These are phyloP conservation scores for Biancaea sappan DNA, from an alignment of 306 rosid genomes.

Conservation along the genomic window DNA sequence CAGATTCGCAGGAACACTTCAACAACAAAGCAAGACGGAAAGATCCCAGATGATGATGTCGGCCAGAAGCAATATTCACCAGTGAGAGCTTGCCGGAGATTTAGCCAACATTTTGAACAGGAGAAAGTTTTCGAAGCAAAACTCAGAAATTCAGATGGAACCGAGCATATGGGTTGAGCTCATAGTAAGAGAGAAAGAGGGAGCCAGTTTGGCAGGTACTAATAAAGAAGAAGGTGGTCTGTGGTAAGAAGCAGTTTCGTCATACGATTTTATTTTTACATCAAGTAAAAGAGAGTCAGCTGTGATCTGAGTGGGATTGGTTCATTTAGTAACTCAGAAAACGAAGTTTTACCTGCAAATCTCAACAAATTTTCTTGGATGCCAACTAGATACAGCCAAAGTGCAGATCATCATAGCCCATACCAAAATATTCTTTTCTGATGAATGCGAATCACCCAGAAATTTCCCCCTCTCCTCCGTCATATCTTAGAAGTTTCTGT, in stretches of 20 bases:
- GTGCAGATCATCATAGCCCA: conserved; percentile 48
- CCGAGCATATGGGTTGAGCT: background rate
- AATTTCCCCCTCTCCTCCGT: conserved; percentile 27
- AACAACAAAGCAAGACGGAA: background rate
- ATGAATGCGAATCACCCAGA: conserved; percentile 34
- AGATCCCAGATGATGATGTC: conserved; percentile 25
- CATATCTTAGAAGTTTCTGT: conserved; percentile 17
- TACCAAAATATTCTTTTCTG: conserved; percentile 45
- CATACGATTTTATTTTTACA: conserved; percentile 12
- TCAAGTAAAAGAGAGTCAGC: no score
- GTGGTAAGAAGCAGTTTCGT: background rate
- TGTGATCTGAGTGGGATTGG: no score
- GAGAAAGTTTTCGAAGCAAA: conserved; percentile 24
- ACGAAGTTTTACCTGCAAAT: background rate
- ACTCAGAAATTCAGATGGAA: conserved; percentile 20
- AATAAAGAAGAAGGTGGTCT: conserved; percentile 19
- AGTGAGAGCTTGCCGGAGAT: conserved; percentile 26
- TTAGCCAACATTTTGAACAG: conserved; percentile 11
- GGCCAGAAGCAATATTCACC: conserved; percentile 10
- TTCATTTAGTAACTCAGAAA: background rate
- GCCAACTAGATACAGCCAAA: conserved; percentile 58
- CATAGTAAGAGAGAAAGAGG: conserved; percentile 29
- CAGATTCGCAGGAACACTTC: background rate
- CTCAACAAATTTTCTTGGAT: background rate
- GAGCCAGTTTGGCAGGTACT: conserved; percentile 26